A percentile compares a stretch with the other conserved stretches of the same genome.
phyloP scores from a whole-genome alignment of 257 asterid genomes.

The Scutellaria baicalensis region DNA sequence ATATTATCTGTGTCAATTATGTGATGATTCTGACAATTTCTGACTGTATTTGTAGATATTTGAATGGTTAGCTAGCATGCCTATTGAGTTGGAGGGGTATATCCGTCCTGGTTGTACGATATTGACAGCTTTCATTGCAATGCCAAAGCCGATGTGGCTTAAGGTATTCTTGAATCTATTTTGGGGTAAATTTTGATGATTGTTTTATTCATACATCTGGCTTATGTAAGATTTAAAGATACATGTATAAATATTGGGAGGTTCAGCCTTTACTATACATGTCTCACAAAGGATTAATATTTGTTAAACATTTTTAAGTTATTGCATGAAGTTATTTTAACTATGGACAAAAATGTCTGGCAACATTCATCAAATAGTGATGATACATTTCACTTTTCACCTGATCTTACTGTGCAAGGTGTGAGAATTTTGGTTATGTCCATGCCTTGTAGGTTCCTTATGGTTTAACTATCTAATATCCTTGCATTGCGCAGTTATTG shows the following conservation, averaged over 20 bases:
- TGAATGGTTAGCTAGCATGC: slow-evolving; percentile 91
- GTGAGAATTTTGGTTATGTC: background rate
- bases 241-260: background rate
- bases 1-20: slow-evolving; percentile 14
- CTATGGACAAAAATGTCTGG: background rate
- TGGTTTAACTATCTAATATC: background rate
- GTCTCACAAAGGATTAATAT: background rate
- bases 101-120: slow-evolving; percentile 95
- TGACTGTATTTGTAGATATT: slow-evolving; percentile 51
- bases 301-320: background rate
- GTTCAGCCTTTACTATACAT: background rate
- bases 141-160: slow-evolving; percentile 69
- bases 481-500: slow-evolving; percentile 47
- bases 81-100: slow-evolving; percentile 89
- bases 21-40: slow-evolving; percentile 17
- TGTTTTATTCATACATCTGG: background rate
- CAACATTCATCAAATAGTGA: background rate
- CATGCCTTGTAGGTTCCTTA: background rate
- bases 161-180: slow-evolving; percentile 40
- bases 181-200: background rate
- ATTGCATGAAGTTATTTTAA: background rate
- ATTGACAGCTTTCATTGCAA: slow-evolving; percentile 68
- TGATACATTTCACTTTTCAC: background rate
- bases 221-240: slow-evolving; percentile 2
- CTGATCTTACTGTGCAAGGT: background rate